Percentiles rank a stretch among this genome's conserved stretches.
Evolutionary conservation across 768 basidiomycete genomes (phyloP).

Genomic region (Galerina sulciceps): DNA sequence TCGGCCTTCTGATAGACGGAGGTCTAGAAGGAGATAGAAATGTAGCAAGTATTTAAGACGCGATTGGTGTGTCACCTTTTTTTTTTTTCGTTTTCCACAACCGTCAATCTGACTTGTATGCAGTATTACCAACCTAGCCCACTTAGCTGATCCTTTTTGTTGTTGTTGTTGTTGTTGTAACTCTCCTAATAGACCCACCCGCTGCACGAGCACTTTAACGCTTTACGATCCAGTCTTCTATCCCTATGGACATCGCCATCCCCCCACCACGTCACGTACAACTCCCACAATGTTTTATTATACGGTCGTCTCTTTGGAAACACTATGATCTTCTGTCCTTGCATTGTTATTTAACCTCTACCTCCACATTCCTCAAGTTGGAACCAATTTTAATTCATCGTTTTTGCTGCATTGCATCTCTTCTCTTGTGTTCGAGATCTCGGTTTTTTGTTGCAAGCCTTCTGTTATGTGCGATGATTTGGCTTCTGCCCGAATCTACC

Average conservation of each 20-base stretch:
- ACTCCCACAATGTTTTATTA: slow-evolving; percentile 10
- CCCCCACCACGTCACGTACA: not conserved
- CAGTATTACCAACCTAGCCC: slow-evolving; percentile 19
- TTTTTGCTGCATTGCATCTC: not conserved
- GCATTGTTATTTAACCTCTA: slow-evolving; percentile 3
- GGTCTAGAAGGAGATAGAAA: slow-evolving; percentile 55
- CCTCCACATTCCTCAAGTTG: not conserved
- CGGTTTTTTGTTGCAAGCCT: not conserved
- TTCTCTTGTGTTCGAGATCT: not conserved
- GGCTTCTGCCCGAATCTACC: too few relatives aligned
- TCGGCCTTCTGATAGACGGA: slow-evolving; percentile 58
- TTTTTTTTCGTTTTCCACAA: not conserved
- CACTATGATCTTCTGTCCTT: slow-evolving; percentile 12
- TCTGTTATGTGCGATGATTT: not conserved
- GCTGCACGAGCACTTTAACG: slow-evolving; percentile 10
- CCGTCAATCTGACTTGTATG: slow-evolving; percentile 2
- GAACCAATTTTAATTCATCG: too few relatives aligned
- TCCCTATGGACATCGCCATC: slow-evolving; percentile 8
- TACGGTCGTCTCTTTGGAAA: slow-evolving; percentile 16
- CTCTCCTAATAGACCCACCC: slow-evolving; percentile 18
- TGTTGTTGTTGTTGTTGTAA: slow-evolving; percentile 10
- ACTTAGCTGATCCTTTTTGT: slow-evolving; percentile 18
- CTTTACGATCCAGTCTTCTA: not conserved
- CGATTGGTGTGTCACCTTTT: slow-evolving; percentile 33
- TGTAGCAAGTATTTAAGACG: slow-evolving; percentile 25